Conservation (phyloP, 2,329 filamentous ascomycete species). For the Beauveria sp. region DNA sequence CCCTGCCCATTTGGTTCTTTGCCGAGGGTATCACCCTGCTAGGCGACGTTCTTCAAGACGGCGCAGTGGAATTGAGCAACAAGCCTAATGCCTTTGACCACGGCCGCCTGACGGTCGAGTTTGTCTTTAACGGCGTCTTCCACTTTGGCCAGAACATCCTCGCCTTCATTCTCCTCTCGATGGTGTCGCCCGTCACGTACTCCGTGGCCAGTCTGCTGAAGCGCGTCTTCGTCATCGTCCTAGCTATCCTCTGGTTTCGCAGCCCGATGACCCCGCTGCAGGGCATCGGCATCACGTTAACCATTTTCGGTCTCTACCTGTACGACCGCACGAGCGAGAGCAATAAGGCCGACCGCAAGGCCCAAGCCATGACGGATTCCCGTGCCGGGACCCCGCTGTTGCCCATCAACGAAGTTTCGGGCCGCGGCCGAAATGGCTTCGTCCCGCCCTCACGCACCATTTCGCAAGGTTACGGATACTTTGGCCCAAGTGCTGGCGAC, state of each 20-base stretch:
- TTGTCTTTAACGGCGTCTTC: conserved; percentile 92
- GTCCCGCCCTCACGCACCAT: neutral
- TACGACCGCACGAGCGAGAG: conserved; percentile 90
- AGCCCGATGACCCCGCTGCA: conserved; percentile 80
- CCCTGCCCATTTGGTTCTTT: conserved; percentile 87
- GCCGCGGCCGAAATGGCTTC: conserved; percentile 1
- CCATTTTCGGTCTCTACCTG: conserved; percentile 86
- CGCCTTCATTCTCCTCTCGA: conserved; percentile 83
- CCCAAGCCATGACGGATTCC: conserved; percentile 51
- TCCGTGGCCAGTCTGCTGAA: conserved; percentile 95
- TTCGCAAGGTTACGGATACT: conserved; percentile 38
- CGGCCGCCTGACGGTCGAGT: conserved; percentile 70
- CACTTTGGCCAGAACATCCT: conserved; percentile 96
- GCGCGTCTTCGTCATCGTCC: conserved; percentile 91
- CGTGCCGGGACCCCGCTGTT: conserved; percentile 45
- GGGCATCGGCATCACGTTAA: conserved; percentile 76
- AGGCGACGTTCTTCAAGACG: conserved; percentile 71
- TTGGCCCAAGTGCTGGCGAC: conserved; percentile 35
- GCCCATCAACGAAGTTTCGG: conserved; percentile 44
- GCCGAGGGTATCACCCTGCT: conserved; percentile 75
- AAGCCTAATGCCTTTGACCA: conserved; percentile 65
- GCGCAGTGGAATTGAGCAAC: conserved; percentile 56
- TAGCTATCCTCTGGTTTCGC: conserved; percentile 94
- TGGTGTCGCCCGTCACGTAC: conserved; percentile 94
- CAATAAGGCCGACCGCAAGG: conserved; percentile 78